phyloP scores from a whole-genome alignment of 2,329 filamentous ascomycete genomes.

The Pseudogymnoascus sp. region DNA sequence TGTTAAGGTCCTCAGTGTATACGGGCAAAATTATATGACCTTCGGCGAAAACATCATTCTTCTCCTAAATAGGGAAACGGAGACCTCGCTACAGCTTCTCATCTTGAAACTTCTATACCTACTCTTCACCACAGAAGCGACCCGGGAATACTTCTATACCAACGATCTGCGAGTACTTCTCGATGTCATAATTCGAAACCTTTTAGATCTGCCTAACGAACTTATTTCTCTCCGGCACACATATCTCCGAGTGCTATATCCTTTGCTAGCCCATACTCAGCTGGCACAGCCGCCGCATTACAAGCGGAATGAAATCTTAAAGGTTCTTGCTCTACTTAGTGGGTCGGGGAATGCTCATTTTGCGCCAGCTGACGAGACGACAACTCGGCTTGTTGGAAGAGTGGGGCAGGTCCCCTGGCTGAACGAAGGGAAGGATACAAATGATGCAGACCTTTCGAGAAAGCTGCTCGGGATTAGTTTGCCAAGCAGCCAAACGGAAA shows the following conservation, averaged over 20 bases:
- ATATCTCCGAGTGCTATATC: conserved; percentile 86
- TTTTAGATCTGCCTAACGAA: conserved; percentile 91
- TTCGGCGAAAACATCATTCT: conserved; percentile 98
- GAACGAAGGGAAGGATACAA: conserved; percentile 32
- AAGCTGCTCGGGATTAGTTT: conserved; percentile 66
- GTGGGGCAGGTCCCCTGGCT: conserved; percentile 68
- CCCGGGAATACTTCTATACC: conserved; percentile 97
- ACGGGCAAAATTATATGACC: conserved; percentile 77
- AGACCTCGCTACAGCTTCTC: conserved; percentile 89
- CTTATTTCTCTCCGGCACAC: conserved; percentile 73
- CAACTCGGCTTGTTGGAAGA: conserved; percentile 66
- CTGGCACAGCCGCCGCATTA: conserved; percentile 81
- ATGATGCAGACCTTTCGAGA: conserved; percentile 40
- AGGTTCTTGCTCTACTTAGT: conserved; percentile 64
- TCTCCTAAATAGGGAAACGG: conserved; percentile 86
- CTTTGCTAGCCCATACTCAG: conserved; percentile 84
- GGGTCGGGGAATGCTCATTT: conserved; percentile 64
- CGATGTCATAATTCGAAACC: conserved; percentile 91
- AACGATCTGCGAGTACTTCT: conserved; percentile 91
- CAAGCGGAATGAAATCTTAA: conserved; percentile 77
- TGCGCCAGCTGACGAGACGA: conserved; percentile 72
- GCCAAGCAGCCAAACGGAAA: conserved; percentile 55
- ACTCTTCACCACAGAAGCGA: conserved; percentile 83
- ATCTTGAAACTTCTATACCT: conserved; percentile 94
- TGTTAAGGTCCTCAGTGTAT: conserved; percentile 77